Base-by-base conservation (phyloP, 306 rosid genomes). In the Dryas octopetala region DNA sequence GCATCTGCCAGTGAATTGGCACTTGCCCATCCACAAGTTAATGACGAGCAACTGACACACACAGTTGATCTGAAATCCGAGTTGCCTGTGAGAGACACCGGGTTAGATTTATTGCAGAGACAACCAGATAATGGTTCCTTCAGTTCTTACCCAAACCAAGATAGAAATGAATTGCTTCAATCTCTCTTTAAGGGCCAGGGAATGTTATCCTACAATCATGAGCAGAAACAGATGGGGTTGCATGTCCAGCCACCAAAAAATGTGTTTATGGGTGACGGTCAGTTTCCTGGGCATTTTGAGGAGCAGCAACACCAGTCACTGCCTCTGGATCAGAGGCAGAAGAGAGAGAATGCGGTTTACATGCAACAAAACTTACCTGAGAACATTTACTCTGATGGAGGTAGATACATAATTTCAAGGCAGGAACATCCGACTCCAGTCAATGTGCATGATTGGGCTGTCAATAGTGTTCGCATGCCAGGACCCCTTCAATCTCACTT, bases 131-230 rank as follows among this genome's bases (percentile, higher is more conserved):
- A 85, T 55, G 80, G 76, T 70, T 74, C 91, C 70, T 90, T 92
- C 78, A 79, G 76, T 83, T 74, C 91, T 78, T 89, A 85, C 74
- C 82, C 83, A 70, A 86, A 82, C 84, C 98, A 87, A 78, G 89
- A 82, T 77, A 86, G 84, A 75, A 84, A 82, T 86, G 96, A 86
- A 74, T 74, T 91, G 64, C 90, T 92, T 68, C 91, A 85, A 28
- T 86, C 99, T 55, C 82, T 90, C 79, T 87, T 87, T 71, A 90
- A 87, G 85, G 91, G 87, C 68, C 90, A 78, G 61, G 94, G 79
- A 61, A 44, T 84, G 76, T 62, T 87, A 84, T 40, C 96, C 60
- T 91, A 88, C 68, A 89, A 75, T 73, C 91, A 80, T 7, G 89
- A 85, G 79, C 96, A 86, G 79, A 95, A 88, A 71, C 86, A 79